Percentiles rank a stretch among this genome's conserved stretches.
These are phyloP conservation scores for Lathyrus aphaca DNA, from an alignment of 306 rosid genomes.

Conservation along the genomic window DNA sequence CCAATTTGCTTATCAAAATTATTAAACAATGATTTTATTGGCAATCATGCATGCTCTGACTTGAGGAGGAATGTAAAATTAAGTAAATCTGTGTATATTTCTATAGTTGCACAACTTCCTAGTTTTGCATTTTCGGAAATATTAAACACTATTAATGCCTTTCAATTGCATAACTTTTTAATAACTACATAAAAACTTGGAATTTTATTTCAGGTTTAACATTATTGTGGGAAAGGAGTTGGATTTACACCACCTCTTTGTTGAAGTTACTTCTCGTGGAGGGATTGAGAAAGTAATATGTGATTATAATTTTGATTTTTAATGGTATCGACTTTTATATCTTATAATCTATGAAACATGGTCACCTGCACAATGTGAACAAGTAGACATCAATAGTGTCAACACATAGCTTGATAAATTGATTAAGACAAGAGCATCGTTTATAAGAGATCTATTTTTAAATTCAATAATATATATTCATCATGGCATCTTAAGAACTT, in stretches of 20 bases:
- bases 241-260: constrained; percentile 72
- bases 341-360: background rate
- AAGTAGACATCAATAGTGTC: background rate
- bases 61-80: too few relatives aligned
- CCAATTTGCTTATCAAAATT: too few relatives aligned
- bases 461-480: background rate
- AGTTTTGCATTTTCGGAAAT: constrained; percentile 2
- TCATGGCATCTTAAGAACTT: background rate
- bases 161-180: background rate
- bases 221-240: constrained; percentile 82
- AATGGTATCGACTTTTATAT: background rate
- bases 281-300: constrained; percentile 74
- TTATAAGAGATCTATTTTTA: background rate
- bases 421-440: background rate
- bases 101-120: too few relatives aligned
- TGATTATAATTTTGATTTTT: background rate
- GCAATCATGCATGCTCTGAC: too few relatives aligned
- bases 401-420: background rate
- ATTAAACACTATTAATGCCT: background rate
- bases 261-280: constrained; percentile 91
- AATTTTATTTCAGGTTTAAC: constrained; percentile 63
- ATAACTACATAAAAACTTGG: background rate
- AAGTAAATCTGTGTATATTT: too few relatives aligned
- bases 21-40: too few relatives aligned
- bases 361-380: background rate